Evolutionary conservation across 441 rosid genomes (phyloP).

Genomic region (Euphorbia schlechtendalii): DNA sequence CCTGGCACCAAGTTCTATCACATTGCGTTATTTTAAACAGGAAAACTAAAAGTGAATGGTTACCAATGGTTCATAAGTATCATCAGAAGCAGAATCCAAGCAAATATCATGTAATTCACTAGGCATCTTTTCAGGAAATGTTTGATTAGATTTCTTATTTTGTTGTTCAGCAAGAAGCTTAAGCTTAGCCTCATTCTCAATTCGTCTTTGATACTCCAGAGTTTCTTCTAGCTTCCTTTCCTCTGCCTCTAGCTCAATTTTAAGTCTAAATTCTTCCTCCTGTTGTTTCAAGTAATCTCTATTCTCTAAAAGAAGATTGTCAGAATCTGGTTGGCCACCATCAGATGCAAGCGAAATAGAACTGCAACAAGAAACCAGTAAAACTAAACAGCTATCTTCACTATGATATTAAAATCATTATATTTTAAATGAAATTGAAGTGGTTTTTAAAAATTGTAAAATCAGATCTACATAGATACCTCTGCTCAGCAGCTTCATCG

Average conservation of each 20-base stretch:
- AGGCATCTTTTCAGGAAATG: slow-evolving; percentile 28
- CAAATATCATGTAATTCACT: slow-evolving; percentile 28
- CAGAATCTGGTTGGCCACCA: slow-evolving; percentile 43
- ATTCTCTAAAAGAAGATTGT: slow-evolving; percentile 28
- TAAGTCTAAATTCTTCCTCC: slow-evolving; percentile 70
- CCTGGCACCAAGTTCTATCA: slow-evolving; percentile 8
- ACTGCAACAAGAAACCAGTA: slow-evolving; percentile 42
- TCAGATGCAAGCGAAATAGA: slow-evolving; percentile 48
- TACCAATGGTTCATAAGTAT: slow-evolving; percentile 32
- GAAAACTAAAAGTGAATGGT: slow-evolving; percentile 14
- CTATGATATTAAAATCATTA: neutral
- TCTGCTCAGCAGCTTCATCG: slow-evolving; percentile 42
- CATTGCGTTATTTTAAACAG: neutral
- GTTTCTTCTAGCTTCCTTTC: slow-evolving; percentile 85
- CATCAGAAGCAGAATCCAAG: slow-evolving; percentile 28
- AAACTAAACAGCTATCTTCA: slow-evolving; percentile 16
- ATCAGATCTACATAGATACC: slow-evolving; percentile 32
- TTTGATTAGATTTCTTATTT: slow-evolving; percentile 37
- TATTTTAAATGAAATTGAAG: slow-evolving; percentile 7
- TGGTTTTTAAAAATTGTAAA: slow-evolving; percentile 14
- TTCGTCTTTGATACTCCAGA: slow-evolving; percentile 75
- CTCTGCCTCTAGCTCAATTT: slow-evolving; percentile 79
- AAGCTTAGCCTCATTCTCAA: slow-evolving; percentile 87
- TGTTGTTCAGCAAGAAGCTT: slow-evolving; percentile 84
- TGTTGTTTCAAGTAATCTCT: slow-evolving; percentile 47